Base-by-base conservation (phyloP, 1,284 basidiomycete genomes). In the Ganoderma multipileum region DNA sequence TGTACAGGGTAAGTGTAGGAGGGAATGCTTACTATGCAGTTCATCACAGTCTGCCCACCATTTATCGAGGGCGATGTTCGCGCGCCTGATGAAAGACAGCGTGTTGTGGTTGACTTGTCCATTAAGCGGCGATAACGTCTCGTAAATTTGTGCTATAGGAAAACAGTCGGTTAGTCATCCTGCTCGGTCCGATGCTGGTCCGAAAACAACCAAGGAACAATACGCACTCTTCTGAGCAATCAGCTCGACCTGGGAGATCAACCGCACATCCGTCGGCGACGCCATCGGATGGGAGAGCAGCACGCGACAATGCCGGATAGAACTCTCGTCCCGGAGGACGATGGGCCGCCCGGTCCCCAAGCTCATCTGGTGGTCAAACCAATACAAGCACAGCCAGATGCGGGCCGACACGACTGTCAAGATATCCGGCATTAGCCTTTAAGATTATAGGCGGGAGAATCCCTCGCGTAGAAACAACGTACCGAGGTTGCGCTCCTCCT, bases 381-480 rank as follows among this genome's bases (percentile, higher is more conserved):
- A 95, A 79, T 97, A 97, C 50, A 96, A 86, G 78, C 95, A 96
- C 70, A 97, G 84, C 96, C 96, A 98, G 69, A 97, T 96, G 61
- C 96, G 86, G 1, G 95, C 94, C 71, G 94, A 95, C 11, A 97
- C 91, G 63, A 97, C 95, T 95, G 78, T 14, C 47, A 54, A 57
- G 28, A 28, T 57, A 12, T 16, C 14, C 58, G 23, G 28, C n/a
- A n/a, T 58, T 42, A 63, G 52, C 30, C 23, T 14, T 18, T 30
- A 8, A 33, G 38, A 4, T 23, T 28, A 26, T 42, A 20, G 41
- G 23, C 41, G 30, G 33, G 39, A 36, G 42, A 23, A 38, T 36
- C 6, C 9, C 14, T 41, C 38, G 38, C 20, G 38, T 57, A 64
- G n/a, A 54, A 64, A 28, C 23, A 11, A 68, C 64, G 42, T 81